Conservation (phyloP, 1,139 yeast species). For the Geotrichum phurueaensis region DNA sequence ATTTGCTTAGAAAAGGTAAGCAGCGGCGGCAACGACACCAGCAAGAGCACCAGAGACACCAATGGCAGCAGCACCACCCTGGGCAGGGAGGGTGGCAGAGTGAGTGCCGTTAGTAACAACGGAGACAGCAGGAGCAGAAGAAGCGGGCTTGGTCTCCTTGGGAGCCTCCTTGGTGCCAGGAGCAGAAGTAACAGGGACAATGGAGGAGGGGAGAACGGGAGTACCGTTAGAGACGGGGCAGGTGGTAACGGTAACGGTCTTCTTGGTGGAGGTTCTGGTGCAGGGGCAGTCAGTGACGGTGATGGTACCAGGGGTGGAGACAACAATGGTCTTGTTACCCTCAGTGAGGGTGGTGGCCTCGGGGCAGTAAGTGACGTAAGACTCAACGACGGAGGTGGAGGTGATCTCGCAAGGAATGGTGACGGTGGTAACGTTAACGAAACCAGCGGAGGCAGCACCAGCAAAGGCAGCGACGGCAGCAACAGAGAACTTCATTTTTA, state of each 20-base stretch:
- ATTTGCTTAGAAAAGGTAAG: conserved; percentile 28
- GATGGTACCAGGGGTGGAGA: conserved; percentile 40
- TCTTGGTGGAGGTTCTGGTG: conserved; percentile 47
- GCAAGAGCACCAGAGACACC: conserved; percentile 34
- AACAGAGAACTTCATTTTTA: conserved; percentile 34
- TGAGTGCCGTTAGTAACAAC: conserved; percentile 8
- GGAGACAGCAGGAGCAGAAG: conserved; percentile 12
- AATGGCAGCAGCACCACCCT: conserved; percentile 29
- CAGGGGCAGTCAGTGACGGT: conserved; percentile 47
- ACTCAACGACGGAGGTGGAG: conserved; percentile 33
- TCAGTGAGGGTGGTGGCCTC: conserved; percentile 38
- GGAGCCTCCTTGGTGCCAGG: conserved; percentile 14
- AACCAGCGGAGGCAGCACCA: conserved; percentile 23
- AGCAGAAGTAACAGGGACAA: conserved; percentile 15
- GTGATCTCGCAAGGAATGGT: conserved; percentile 22
- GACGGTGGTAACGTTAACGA: conserved; percentile 29
- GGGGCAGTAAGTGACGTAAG: conserved; percentile 42
- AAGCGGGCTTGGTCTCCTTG: conserved; percentile 10
- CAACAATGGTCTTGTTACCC: conserved; percentile 38
- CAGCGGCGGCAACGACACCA: conserved; percentile 37
- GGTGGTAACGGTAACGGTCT: conserved; percentile 40
- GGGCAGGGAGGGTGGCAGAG: conserved; percentile 7
- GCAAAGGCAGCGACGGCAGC: conserved; percentile 20
- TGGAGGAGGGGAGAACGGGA: conserved; percentile 25
- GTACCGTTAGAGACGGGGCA: conserved; percentile 34